Evolutionary conservation across 768 basidiomycete species (phyloP).

Genomic region (Tylopilus rubrobrunneus): DNA sequence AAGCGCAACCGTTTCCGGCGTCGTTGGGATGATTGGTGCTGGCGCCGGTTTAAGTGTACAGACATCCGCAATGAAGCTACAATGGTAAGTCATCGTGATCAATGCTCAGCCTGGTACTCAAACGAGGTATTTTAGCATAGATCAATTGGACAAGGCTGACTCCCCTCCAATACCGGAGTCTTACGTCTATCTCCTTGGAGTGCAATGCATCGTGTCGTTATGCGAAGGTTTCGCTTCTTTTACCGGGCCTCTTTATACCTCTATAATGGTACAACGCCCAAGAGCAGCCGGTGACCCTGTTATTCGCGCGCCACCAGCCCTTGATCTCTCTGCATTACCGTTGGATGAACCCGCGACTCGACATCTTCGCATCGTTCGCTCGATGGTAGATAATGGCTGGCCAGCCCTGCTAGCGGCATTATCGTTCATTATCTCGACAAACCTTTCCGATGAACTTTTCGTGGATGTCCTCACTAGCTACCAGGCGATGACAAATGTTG

Average conservation of each 20-base stretch:
- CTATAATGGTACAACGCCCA: slow-evolving; percentile 63
- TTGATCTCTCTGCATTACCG: slow-evolving; percentile 57
- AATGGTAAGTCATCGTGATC: slow-evolving; percentile 57
- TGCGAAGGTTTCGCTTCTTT: slow-evolving; percentile 82
- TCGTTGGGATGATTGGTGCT: slow-evolving; percentile 80
- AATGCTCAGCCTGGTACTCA: neutral
- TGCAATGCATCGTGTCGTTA: slow-evolving; percentile 83
- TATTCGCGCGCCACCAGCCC: slow-evolving; percentile 67
- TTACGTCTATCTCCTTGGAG: slow-evolving; percentile 87
- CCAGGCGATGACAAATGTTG: slow-evolving; percentile 81
- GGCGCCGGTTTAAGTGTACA: slow-evolving; percentile 69
- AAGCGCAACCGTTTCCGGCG: slow-evolving; percentile 77
- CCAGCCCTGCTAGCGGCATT: slow-evolving; percentile 88
- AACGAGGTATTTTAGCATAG: slow-evolving; percentile 61
- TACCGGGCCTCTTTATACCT: slow-evolving; percentile 70
- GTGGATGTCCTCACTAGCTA: slow-evolving; percentile 79
- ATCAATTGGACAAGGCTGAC: slow-evolving; percentile 97
- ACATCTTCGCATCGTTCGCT: slow-evolving; percentile 61
- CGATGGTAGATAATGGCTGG: slow-evolving; percentile 87
- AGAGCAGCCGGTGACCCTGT: slow-evolving; percentile 59
- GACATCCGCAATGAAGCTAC: slow-evolving; percentile 79
- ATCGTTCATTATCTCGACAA: slow-evolving; percentile 85
- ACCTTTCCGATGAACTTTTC: slow-evolving; percentile 89
- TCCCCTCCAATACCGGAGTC: slow-evolving; percentile 90
- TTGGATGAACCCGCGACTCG: slow-evolving; percentile 49